Conservation (phyloP, 2,329 filamentous ascomycete species). For the Phyllosticta paracitricarpa region DNA sequence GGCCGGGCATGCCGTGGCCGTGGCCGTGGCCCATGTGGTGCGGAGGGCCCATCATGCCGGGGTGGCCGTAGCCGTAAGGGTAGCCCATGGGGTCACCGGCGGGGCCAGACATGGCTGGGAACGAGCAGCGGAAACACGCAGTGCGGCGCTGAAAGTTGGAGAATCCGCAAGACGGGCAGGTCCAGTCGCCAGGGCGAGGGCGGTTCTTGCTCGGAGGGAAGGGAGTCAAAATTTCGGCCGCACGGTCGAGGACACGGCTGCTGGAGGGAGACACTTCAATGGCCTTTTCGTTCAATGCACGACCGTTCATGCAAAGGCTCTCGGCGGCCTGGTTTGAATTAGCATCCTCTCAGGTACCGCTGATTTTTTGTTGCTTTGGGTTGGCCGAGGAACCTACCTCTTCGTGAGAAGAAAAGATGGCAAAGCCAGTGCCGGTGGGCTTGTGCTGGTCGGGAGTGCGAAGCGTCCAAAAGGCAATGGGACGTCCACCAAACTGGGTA, state of each 20-base stretch:
- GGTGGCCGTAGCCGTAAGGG: constrained; percentile 47
- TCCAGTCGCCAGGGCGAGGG: constrained; percentile 95
- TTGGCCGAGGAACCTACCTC: constrained; percentile 58
- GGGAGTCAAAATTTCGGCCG: constrained; percentile 88
- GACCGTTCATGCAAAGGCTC: constrained; percentile 97
- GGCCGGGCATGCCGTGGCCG: constrained; percentile 45
- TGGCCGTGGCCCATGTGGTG: constrained; percentile 61
- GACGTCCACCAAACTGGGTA: constrained; percentile 93
- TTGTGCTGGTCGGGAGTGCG: constrained; percentile 98
- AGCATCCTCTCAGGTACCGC: not conserved
- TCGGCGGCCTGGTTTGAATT: constrained; percentile 65
- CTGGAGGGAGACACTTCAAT: constrained; percentile 97
- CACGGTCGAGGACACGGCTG: constrained; percentile 90
- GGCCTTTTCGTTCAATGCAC: constrained; percentile 94
- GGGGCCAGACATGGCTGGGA: constrained; percentile 82
- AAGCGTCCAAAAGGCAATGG: constrained; percentile 98
- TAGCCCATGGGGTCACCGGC: constrained; percentile 63
- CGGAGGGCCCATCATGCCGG: constrained; percentile 47
- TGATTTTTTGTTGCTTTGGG: not conserved
- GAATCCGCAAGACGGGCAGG: constrained; percentile 95
- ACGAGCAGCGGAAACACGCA: constrained; percentile 97
- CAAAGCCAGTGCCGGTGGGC: constrained; percentile 96
- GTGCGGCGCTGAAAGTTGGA: constrained; percentile 99
- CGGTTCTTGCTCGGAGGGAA: constrained; percentile 99
- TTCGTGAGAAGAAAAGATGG: constrained; percentile 97